Percentiles rank a stretch among this genome's conserved stretches.
These are phyloP conservation scores for Aureobasidium vineae DNA, from an alignment of 2,329 filamentous ascomycete genomes.

Conservation along the genomic window DNA sequence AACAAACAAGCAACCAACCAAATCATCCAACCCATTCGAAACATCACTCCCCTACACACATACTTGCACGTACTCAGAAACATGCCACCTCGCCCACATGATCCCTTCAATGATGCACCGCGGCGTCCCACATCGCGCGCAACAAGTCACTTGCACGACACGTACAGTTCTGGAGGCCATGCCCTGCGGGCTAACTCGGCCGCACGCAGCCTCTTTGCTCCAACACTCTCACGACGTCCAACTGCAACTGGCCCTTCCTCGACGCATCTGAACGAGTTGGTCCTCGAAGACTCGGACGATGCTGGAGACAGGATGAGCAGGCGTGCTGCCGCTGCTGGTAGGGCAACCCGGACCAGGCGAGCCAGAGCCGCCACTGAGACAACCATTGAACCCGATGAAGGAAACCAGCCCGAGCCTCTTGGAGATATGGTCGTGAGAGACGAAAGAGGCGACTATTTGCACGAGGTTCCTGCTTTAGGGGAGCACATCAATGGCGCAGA, in stretches of 20 bases:
- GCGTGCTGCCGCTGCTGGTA: constrained; percentile 7
- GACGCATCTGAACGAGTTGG: constrained; percentile 6
- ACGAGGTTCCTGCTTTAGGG: constrained; percentile 10
- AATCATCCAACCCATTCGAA: not conserved
- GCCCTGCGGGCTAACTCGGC: constrained; percentile 16
- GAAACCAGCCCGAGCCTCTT: not conserved
- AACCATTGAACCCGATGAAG: constrained; percentile 15
- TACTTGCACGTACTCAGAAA: not conserved
- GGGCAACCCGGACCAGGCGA: constrained; percentile 3
- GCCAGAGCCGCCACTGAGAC: constrained; percentile 17
- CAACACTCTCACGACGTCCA: constrained; percentile 16
- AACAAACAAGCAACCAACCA: not conserved
- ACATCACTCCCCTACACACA: too few species aligned
- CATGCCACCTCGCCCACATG: constrained; percentile 19
- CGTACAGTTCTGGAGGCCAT: constrained; percentile 11
- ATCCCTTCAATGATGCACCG: constrained; percentile 22
- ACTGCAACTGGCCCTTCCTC: not conserved
- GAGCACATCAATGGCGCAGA: not conserved
- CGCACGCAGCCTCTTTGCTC: constrained; percentile 26
- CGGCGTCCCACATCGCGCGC: constrained; percentile 18
- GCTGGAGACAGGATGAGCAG: constrained; percentile 9
- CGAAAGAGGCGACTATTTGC: constrained; percentile 17
- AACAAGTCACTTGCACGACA: constrained; percentile 13
- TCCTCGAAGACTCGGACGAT: constrained; percentile 24
- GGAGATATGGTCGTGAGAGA: constrained; percentile 24